Evolutionary conservation across 2,329 filamentous ascomycete species (phyloP).

Genomic region (Microdochium bolleyi): DNA sequence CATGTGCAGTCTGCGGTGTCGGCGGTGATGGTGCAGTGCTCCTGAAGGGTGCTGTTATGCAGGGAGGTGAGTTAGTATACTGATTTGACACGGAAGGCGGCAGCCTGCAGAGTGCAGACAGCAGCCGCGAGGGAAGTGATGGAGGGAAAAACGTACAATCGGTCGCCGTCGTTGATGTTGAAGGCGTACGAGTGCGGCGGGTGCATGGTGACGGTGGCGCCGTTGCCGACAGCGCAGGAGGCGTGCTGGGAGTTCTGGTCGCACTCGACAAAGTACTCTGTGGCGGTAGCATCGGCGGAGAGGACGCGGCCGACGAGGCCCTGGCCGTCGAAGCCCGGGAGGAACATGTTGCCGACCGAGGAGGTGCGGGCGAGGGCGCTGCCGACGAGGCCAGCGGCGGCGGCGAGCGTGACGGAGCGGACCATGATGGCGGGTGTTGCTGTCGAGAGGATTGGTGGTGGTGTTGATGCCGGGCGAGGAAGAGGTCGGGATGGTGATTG

Average conservation of each 20-base stretch:
- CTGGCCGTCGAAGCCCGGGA: not conserved
- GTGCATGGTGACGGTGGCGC: not conserved
- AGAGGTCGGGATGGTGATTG: not conserved
- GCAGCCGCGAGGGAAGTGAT: too few species aligned
- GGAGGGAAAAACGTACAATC: not conserved
- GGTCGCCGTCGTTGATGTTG: not conserved
- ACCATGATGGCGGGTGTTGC: not conserved
- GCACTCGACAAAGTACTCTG: not conserved
- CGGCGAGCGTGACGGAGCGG: not conserved
- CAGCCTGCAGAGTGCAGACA: too few species aligned
- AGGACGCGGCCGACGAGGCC: not conserved
- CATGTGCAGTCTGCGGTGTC: not conserved
- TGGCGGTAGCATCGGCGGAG: not conserved
- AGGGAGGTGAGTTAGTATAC: not conserved
- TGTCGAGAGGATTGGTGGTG: not conserved
- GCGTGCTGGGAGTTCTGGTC: not conserved
- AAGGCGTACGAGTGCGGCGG: not conserved
- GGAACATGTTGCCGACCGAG: conserved; percentile 1
- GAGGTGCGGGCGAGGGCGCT: not conserved
- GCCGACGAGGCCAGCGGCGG: not conserved
- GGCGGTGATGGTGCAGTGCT: not conserved
- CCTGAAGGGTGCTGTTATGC: not conserved
- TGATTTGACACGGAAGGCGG: too few species aligned
- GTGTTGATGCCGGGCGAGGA: not conserved
- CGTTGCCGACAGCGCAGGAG: not conserved